Percentiles rank a stretch among this genome's conserved stretches.
These are phyloP conservation scores for Lactifluus volemus DNA, from an alignment of 768 basidiomycete genomes.

Conservation along the genomic window DNA sequence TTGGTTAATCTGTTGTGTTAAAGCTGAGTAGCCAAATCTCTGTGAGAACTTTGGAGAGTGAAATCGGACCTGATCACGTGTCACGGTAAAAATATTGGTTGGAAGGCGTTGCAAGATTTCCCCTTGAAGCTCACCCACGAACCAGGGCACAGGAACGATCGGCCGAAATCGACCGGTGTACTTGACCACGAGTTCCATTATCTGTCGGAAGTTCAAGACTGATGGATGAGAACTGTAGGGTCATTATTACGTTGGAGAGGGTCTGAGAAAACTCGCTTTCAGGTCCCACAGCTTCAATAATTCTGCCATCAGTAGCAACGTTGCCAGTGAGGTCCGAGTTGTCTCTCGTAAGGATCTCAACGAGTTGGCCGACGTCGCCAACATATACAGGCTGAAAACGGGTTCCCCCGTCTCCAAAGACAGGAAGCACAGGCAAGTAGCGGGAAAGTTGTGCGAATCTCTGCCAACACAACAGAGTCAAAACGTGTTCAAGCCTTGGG, in stretches of 20 bases:
- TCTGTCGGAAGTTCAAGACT: slow-evolving; percentile 61
- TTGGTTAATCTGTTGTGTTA: slow-evolving; percentile 43
- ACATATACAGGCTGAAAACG: slow-evolving; percentile 70
- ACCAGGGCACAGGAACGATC: slow-evolving; percentile 56
- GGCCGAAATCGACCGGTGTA: slow-evolving; percentile 45
- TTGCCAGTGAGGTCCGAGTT: slow-evolving; percentile 29
- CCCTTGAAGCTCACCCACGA: slow-evolving; percentile 56
- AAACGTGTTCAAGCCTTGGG: background rate
- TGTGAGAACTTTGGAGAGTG: background rate
- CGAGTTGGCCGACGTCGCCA: slow-evolving; percentile 52
- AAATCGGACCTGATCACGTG: slow-evolving; percentile 50
- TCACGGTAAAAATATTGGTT: slow-evolving; percentile 56
- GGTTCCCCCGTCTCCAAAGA: slow-evolving; percentile 60
- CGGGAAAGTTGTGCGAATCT: slow-evolving; percentile 53
- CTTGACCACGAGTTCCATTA: slow-evolving; percentile 55
- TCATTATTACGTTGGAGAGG: slow-evolving; percentile 21
- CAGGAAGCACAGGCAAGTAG: slow-evolving; percentile 62
- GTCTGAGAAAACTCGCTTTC: slow-evolving; percentile 34
- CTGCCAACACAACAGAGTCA: slow-evolving; percentile 26
- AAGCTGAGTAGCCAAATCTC: background rate
- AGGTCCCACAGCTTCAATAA: slow-evolving; percentile 42
- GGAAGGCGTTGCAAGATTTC: slow-evolving; percentile 56
- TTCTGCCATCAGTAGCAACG: slow-evolving; percentile 32
- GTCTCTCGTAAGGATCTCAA: slow-evolving; percentile 48
- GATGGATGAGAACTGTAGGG: background rate